These are phyloP conservation scores for Graphilbum sp. DNA, from an alignment of 2,329 filamentous ascomycete species.

Conservation along the genomic window DNA sequence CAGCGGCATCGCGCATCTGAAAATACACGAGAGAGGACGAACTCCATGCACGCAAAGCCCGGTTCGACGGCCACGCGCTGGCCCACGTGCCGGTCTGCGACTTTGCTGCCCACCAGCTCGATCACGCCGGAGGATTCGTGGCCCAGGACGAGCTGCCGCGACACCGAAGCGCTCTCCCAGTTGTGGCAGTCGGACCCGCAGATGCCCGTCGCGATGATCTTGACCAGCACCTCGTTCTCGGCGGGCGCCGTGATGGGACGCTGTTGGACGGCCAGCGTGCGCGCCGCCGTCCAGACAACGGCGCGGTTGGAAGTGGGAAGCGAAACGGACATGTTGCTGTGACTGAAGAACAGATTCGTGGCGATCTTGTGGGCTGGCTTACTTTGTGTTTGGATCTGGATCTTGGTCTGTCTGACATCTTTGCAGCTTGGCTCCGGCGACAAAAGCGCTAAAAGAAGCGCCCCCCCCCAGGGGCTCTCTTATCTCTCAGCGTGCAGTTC, in stretches of 20 bases:
- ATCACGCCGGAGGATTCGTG: slow-evolving; percentile 51
- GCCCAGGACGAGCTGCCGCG: slow-evolving; percentile 20
- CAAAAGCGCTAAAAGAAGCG: no score
- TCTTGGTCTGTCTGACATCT: no score
- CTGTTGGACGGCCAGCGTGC: slow-evolving; percentile 28
- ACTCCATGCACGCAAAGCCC: slow-evolving; percentile 2
- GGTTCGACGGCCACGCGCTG: slow-evolving; percentile 42
- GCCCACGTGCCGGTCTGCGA: slow-evolving; percentile 26
- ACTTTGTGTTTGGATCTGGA: no score
- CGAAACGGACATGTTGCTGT: no score
- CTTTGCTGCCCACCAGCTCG: slow-evolving; percentile 31
- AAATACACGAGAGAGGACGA: neutral
- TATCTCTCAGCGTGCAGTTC: no score
- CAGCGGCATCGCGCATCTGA: no score
- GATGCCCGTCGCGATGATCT: slow-evolving; percentile 10
- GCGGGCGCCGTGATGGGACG: slow-evolving; percentile 22
- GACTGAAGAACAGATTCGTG: no score
- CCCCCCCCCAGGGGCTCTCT: no score
- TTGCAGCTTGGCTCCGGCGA: no score
- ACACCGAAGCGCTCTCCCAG: slow-evolving; percentile 11
- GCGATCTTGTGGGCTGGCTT: no score
- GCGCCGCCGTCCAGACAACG: slow-evolving; percentile 10
- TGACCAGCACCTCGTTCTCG: slow-evolving; percentile 8
- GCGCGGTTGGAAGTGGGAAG: slow-evolving; percentile 5
- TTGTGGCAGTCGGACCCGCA: slow-evolving; percentile 12